Evolutionary conservation across 2,329 filamentous ascomycete species (phyloP).

Genomic region (Clathrospora elynae): DNA sequence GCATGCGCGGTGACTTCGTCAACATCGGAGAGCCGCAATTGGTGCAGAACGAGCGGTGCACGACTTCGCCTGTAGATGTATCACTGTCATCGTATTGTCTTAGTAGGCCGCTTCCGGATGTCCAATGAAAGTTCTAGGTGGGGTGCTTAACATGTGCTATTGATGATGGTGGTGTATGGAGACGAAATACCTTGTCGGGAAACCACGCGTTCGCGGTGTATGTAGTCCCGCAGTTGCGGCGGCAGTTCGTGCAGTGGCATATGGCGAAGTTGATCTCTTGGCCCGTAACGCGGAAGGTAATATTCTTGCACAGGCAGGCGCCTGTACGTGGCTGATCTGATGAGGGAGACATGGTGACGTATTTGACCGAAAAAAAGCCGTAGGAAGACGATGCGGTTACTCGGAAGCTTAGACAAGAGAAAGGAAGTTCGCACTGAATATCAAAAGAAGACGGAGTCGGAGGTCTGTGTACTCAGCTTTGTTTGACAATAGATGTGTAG

Average conservation of each 20-base stretch:
- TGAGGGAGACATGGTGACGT: no score
- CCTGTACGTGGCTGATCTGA: background rate
- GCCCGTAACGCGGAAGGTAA: no score
- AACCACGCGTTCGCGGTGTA: slow-evolving; percentile 1
- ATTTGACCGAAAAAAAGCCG: no score
- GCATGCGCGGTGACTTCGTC: background rate
- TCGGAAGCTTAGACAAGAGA: no score
- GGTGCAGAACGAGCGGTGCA: no score
- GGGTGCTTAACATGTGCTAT: background rate
- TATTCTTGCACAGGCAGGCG: slow-evolving; percentile 1
- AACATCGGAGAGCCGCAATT: no score
- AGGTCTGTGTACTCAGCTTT: no score
- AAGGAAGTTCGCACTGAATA: no score
- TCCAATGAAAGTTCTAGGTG: background rate
- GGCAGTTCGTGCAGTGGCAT: slow-evolving; percentile 1
- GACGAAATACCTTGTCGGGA: background rate
- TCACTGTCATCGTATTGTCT: slow-evolving; percentile 3
- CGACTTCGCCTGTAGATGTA: background rate
- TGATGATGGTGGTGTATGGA: background rate
- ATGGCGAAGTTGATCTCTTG: background rate
- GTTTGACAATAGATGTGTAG: no score
- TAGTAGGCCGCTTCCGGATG: slow-evolving; percentile 1
- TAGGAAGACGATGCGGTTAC: no score
- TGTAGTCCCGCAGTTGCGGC: background rate
- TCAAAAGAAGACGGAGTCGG: no score